Evolutionary conservation across 2,329 filamentous ascomycete species (phyloP), one percentile per base, ranked within the genome.

Genomic region (Huntiella savannae): DNA sequence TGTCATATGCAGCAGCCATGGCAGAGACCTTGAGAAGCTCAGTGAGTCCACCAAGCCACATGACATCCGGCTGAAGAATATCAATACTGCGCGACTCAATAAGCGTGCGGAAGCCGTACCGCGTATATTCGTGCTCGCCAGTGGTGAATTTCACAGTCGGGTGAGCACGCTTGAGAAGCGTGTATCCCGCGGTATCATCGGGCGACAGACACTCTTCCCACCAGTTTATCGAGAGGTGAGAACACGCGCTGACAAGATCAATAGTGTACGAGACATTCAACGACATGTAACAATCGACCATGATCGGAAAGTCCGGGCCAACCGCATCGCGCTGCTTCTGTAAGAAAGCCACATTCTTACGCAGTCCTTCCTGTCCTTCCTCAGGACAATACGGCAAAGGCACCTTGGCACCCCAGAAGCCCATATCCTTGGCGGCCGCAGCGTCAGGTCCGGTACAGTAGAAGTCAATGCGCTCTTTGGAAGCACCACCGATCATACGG

Each of bases 231-330:
- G 88, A 73, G 53, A 94, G 72, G 54, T 86, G 77, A 55, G 83
- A 74, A 58, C 80, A 85, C 44, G 79, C 80, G 63, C 87, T 82
- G 50, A 82, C 87, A 17, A 95, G 70, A 62, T 94, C 81, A 54
- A 95, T 93, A 3, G 84, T 93, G 65, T 95, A 95, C 1, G 82
- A 67, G 19, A 95, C 87, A 56, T 87, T 94, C 57, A 95, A 68
- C 54, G 82, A 87, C 87, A 95, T 95, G 65, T 93, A 95, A 69
- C 87, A 95, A 65, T 95, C 87, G 4, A 95, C 87, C 69, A 92
- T 87, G 53, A 95, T 71, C 40, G 87, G 87, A 60, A 91, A 95
- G 60, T 94, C 82, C 0, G 85, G 82, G 0, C 87, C 87, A 38
- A 95, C 80, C 47, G 75, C 75, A 58, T 86, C 82, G 46, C 86